Base-by-base conservation (phyloP, 2,329 filamentous ascomycete species). In the Pyrenochaeta sp. region DNA sequence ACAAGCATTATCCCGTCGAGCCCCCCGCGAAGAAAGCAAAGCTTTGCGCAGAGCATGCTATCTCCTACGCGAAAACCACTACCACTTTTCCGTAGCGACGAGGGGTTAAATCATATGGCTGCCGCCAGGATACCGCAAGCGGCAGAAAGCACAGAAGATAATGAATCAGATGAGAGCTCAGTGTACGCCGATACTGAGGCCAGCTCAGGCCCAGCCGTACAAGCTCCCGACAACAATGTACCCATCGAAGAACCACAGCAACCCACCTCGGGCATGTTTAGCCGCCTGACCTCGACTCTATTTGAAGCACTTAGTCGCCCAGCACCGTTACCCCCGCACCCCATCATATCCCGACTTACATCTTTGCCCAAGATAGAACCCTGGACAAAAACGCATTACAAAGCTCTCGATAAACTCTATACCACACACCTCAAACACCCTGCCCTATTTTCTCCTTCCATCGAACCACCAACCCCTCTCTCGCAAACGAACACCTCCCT, bases 321-420 rank as follows among this genome's bases (percentile, higher is more conserved):
- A 2, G n/a, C 55, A 13, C 50, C 67, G 9, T 55, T 59, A 37
- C 57, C 64, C n/a, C 60, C 57, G 1, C 74, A 76, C 37, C 76
- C 75, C 0, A 61, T 71, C 5, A 62, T 69, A 8, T 44, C 61
- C 13, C 65, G 69, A 42, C 65, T 72, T 49, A 49, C 62, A 5
- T 62, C 65, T 7, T 66, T 79, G 0, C 77, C 77, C 7, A 71
- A 69, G 28, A 40, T 74, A 19, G 70, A 77, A 43, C 77, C 77
- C 4, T 79, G 77, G 75, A 78, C 77, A 34, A 74, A 74, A 39
- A 77, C 77, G 0, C 77, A 79, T 59, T 79, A 77, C 65, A 74
- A 74, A 27, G 67, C 68, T 3, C 72, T 79, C 36, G 76, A 79
- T 58, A 60, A 62, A 13, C 68, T 79, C 7, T 78, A 73, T 62